Conservation (phyloP, 2,329 filamentous ascomycete genomes). For the Botrytis paeoniae region DNA sequence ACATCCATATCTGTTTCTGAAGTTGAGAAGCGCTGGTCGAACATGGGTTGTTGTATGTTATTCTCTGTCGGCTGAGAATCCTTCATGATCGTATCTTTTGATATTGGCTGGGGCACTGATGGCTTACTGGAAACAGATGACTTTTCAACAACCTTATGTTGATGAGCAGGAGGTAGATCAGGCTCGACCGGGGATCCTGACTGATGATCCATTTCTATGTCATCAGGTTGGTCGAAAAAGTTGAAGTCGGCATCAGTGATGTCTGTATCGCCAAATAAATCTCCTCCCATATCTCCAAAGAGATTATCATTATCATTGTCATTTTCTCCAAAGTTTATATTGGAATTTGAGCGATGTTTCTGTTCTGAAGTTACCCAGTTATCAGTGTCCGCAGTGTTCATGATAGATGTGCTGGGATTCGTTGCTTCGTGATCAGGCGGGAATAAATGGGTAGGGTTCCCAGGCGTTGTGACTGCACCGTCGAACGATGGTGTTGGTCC, state of each 20-base stretch:
- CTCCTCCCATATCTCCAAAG: constrained; percentile 66
- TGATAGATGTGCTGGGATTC: constrained; percentile 20
- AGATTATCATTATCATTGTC: constrained; percentile 46
- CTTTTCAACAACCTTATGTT: constrained; percentile 15
- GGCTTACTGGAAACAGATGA: not conserved
- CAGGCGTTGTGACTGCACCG: constrained; percentile 54
- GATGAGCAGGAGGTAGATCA: not conserved
- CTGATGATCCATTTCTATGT: constrained; percentile 25
- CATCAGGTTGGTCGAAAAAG: constrained; percentile 68
- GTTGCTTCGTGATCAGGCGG: constrained; percentile 42
- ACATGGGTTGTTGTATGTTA: too few species aligned
- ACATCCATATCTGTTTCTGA: not conserved
- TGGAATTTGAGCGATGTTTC: constrained; percentile 28
- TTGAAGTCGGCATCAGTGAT: constrained; percentile 82
- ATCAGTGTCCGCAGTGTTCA: constrained; percentile 29
- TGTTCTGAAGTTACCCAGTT: constrained; percentile 33
- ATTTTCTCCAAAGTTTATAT: constrained; percentile 31
- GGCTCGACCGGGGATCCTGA: not conserved
- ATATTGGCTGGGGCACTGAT: not conserved
- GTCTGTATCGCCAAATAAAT: constrained; percentile 61
- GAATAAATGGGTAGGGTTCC: constrained; percentile 40
- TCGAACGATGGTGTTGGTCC: constrained; percentile 58
- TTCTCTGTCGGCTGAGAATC: not conserved
- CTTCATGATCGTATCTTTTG: constrained; percentile 13
- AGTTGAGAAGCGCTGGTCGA: not conserved